A percentile compares a stretch with the other conserved stretches of the same genome.
These are phyloP conservation scores for Botrytis pseudocinerea DNA, from an alignment of 2,329 filamentous ascomycete species.

Conservation along the genomic window DNA sequence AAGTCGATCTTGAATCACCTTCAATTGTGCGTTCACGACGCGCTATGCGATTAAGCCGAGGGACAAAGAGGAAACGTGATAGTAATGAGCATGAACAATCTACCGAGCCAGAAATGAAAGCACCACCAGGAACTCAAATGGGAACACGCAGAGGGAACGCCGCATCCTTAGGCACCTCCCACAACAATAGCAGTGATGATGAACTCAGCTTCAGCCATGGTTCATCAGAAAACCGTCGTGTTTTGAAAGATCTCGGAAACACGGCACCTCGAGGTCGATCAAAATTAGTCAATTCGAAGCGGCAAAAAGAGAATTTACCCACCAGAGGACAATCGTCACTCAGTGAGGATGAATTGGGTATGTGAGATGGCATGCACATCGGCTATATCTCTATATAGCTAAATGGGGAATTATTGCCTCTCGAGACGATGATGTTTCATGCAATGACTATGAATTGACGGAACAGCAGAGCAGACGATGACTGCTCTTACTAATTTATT, in stretches of 20 bases:
- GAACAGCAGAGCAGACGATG: neutral
- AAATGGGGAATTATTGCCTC: neutral
- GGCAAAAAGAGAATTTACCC: neutral
- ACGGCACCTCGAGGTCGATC: neutral
- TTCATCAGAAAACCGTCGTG: slow-evolving; percentile 27
- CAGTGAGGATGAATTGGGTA: slow-evolving; percentile 40
- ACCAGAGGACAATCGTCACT: neutral
- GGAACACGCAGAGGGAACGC: neutral
- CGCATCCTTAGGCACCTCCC: neutral
- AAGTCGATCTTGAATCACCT: slow-evolving; percentile 31
- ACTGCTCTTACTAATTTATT: neutral
- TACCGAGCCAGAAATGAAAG: neutral
- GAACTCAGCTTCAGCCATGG: slow-evolving; percentile 34
- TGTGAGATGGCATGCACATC: slow-evolving; percentile 27
- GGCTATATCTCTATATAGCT: neutral
- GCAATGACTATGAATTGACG: neutral
- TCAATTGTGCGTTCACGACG: slow-evolving; percentile 16
- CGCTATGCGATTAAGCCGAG: neutral
- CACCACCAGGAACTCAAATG: slow-evolving; percentile 23
- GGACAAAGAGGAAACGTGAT: neutral
- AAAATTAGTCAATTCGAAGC: neutral
- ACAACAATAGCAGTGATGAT: slow-evolving; percentile 39
- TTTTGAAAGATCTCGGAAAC: slow-evolving; percentile 30
- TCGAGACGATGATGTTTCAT: neutral
- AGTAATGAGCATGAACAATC: neutral